Evolutionary conservation across 768 basidiomycete species (phyloP).

Genomic region (Panaeolus cyanescens): DNA sequence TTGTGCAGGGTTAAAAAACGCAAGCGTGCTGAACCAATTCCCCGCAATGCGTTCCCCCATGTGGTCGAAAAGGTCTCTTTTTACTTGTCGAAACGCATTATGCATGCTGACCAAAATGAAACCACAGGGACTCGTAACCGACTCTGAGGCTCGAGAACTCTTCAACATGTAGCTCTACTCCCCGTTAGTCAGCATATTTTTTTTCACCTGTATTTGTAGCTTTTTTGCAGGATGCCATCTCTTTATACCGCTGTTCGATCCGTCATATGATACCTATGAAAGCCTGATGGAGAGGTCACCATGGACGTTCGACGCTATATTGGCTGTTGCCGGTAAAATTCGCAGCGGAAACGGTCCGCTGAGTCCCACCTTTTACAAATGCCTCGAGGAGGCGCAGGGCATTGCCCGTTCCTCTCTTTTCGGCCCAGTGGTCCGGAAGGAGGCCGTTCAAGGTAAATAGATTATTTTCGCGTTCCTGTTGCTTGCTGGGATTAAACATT

Average conservation of each 20-base stretch:
- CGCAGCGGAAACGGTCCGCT: conserved; percentile 87
- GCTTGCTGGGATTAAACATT: conserved; percentile 14
- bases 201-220: conserved; percentile 51
- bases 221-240: conserved; percentile 97
- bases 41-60: conserved; percentile 84
- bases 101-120: conserved; percentile 8
- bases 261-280: conserved; percentile 91
- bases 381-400: conserved; percentile 93
- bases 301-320: conserved; percentile 93
- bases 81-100: conserved; percentile 5
- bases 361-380: conserved; percentile 84
- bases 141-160: conserved; percentile 85
- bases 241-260: conserved; percentile 95
- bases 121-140: conserved; percentile 77
- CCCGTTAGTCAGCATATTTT: conserved; percentile 29
- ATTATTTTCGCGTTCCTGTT: conserved; percentile 5
- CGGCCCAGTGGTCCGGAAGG: conserved; percentile 91
- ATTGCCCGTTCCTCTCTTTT: conserved; percentile 94
- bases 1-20: conserved; percentile 74
- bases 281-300: conserved; percentile 89
- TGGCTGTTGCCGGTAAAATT: conserved; percentile 92
- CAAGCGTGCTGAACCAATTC: conserved; percentile 80
- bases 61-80: conserved; percentile 78
- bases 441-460: conserved; percentile 83
- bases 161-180: conserved; percentile 77